A percentile compares a stretch with the other conserved stretches of the same genome.
Evolutionary conservation across 768 basidiomycete species (phyloP).

Genomic region (Ephemerocybe angulata): DNA sequence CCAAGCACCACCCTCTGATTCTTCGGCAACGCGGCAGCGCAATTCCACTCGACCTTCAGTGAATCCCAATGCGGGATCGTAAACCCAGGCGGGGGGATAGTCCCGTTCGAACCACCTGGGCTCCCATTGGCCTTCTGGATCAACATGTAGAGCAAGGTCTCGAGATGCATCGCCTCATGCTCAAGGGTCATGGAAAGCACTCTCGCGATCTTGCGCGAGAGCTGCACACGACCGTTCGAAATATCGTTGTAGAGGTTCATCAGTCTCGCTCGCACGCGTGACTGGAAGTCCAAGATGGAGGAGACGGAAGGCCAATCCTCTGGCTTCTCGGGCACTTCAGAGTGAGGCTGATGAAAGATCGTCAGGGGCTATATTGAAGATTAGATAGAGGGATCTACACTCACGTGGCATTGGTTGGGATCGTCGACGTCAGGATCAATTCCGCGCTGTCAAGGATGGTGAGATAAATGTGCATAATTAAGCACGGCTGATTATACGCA

Average conservation of each 20-base stretch:
- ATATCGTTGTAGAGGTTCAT: constrained; percentile 70
- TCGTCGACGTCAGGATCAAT: constrained; percentile 96
- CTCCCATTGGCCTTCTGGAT: constrained; percentile 63
- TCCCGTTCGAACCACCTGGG: constrained; percentile 58
- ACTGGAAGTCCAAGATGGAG: constrained; percentile 71
- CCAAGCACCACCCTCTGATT: constrained; percentile 52
- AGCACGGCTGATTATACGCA: background rate
- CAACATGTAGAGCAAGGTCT: constrained; percentile 95
- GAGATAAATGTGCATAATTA: background rate
- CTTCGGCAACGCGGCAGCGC: constrained; percentile 39
- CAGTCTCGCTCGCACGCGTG: constrained; percentile 74
- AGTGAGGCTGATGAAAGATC: constrained; percentile 61
- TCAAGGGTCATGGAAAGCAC: constrained; percentile 89
- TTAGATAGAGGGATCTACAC: constrained; percentile 18
- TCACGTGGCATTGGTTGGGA: constrained; percentile 79
- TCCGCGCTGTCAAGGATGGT: constrained; percentile 63
- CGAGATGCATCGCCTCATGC: constrained; percentile 86
- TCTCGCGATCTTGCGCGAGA: constrained; percentile 68
- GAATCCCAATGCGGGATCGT: constrained; percentile 66
- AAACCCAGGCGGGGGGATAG: constrained; percentile 76
- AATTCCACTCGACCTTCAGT: constrained; percentile 47
- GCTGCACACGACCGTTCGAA: constrained; percentile 40
- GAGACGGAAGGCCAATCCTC: constrained; percentile 83
- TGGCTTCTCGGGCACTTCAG: constrained; percentile 73
- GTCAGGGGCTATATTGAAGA: background rate